Evolutionary conservation across 2,329 filamentous ascomycete species (phyloP).

Genomic region (Fusarium xyrophilum): DNA sequence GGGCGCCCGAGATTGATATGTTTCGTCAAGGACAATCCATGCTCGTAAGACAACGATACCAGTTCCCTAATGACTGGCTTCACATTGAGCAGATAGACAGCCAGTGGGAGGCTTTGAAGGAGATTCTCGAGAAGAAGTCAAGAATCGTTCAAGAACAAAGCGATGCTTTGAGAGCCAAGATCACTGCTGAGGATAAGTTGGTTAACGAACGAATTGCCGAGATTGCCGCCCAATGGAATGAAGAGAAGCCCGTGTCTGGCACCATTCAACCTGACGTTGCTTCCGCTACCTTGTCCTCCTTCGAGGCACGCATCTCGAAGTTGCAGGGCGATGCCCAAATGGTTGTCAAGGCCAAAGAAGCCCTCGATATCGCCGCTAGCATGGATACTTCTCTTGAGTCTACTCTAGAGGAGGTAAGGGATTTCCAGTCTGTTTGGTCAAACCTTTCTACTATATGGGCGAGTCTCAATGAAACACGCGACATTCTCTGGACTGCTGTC

Average conservation of each 20-base stretch:
- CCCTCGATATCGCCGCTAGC: constrained; percentile 83
- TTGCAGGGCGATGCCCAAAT: constrained; percentile 89
- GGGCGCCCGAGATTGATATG: constrained; percentile 94
- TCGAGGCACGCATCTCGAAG: constrained; percentile 83
- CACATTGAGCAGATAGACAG: constrained; percentile 95
- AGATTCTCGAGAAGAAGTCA: constrained; percentile 88
- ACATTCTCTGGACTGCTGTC: constrained; percentile 92
- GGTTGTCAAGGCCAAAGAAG: constrained; percentile 96
- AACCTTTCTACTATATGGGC: constrained; percentile 96
- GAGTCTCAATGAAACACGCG: constrained; percentile 90
- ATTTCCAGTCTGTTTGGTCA: constrained; percentile 99
- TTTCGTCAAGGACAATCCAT: constrained; percentile 97
- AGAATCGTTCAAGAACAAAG: constrained; percentile 97
- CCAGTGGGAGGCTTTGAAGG: constrained; percentile 92
- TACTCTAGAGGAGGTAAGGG: constrained; percentile 93
- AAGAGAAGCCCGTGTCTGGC: constrained; percentile 95
- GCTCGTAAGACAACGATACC: constrained; percentile 87
- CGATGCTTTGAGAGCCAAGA: constrained; percentile 93
- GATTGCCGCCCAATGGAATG: constrained; percentile 86
- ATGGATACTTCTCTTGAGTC: constrained; percentile 82
- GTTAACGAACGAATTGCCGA: constrained; percentile 88
- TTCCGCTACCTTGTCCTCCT: constrained; percentile 79
- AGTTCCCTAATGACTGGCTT: constrained; percentile 92
- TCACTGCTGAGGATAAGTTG: constrained; percentile 89
- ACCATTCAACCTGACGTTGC: constrained; percentile 90